These are phyloP conservation scores for Physocladia obscura DNA, from an alignment of 192 early-diverging fungal genomes.

Conservation along the genomic window DNA sequence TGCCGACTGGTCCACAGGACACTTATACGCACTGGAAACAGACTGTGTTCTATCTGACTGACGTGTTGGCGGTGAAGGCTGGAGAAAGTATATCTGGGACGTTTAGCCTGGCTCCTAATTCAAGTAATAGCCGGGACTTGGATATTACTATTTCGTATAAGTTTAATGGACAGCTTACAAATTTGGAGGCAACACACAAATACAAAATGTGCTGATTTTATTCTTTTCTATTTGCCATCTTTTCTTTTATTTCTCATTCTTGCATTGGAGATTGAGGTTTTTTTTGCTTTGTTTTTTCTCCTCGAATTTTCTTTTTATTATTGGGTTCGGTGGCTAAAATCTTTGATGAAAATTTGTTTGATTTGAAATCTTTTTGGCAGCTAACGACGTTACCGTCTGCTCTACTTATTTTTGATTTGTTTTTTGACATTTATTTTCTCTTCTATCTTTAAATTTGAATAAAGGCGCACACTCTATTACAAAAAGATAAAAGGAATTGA, in stretches of 20 bases:
- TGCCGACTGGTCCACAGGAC: constrained; percentile 78
- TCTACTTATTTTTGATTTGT: too few species aligned
- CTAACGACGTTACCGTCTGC: too few species aligned
- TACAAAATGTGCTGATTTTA: constrained; percentile 71
- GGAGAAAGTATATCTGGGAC: constrained; percentile 72
- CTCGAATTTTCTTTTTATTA: background rate
- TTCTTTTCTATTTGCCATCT: constrained; percentile 5
- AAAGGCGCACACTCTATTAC: too few species aligned
- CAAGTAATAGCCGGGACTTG: constrained; percentile 86
- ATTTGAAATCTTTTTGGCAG: too few species aligned
- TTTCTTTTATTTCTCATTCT: background rate
- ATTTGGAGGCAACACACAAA: constrained; percentile 49
- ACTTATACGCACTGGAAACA: constrained; percentile 99
- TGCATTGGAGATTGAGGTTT: too few species aligned
- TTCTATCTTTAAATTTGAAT: too few species aligned
- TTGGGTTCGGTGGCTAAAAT: background rate
- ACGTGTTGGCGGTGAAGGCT: constrained; percentile 69
- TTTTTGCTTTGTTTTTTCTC: background rate
- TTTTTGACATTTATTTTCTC: too few species aligned
- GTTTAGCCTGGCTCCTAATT: constrained; percentile 72
- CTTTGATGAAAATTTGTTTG: too few species aligned
- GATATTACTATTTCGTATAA: constrained; percentile 81
- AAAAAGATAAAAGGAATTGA: too few species aligned
- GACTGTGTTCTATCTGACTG: constrained; percentile 91
- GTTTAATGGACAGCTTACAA: constrained; percentile 59